phyloP scores from a whole-genome alignment of 73 alveolate genomes.

The Paramecium biaurelia region DNA sequence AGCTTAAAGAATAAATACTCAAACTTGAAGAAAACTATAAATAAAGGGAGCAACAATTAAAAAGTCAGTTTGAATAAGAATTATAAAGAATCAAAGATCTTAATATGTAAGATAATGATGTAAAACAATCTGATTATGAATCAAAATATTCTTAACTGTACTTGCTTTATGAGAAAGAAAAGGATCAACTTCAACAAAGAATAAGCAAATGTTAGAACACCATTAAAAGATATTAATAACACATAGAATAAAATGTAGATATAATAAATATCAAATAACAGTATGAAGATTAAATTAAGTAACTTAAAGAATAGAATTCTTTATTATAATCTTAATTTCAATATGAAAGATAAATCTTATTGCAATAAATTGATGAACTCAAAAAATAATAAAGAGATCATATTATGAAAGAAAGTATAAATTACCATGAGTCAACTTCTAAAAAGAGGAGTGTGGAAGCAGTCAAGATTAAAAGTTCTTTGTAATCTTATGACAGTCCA shows the following conservation, averaged over 20 bases:
- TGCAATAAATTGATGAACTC: slow-evolving; percentile 1
- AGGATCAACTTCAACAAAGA: neutral
- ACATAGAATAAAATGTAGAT: slow-evolving; percentile 37
- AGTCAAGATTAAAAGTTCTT: neutral
- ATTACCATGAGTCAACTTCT: slow-evolving; percentile 10
- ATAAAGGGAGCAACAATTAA: neutral
- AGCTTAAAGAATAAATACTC: neutral
- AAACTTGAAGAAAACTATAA: neutral
- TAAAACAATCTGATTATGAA: slow-evolving; percentile 21
- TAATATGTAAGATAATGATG: neutral
- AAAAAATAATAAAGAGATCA: neutral
- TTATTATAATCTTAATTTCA: neutral
- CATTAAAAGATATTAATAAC: neutral
- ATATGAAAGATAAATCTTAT: slow-evolving; percentile 15
- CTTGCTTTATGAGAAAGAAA: slow-evolving; percentile 23
- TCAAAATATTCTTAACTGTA: neutral
- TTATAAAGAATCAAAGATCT: slow-evolving; percentile 11
- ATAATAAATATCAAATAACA: neutral
- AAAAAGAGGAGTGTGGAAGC: neutral
- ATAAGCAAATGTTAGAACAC: slow-evolving; percentile 23
- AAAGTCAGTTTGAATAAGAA: neutral
- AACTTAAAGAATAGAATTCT: neutral
- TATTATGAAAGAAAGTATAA: neutral
- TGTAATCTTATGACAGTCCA: slow-evolving; percentile 32
- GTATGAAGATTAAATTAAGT: neutral